Conservation (phyloP, 1,284 basidiomycete species). For the Ceraceosorus guamensis region DNA sequence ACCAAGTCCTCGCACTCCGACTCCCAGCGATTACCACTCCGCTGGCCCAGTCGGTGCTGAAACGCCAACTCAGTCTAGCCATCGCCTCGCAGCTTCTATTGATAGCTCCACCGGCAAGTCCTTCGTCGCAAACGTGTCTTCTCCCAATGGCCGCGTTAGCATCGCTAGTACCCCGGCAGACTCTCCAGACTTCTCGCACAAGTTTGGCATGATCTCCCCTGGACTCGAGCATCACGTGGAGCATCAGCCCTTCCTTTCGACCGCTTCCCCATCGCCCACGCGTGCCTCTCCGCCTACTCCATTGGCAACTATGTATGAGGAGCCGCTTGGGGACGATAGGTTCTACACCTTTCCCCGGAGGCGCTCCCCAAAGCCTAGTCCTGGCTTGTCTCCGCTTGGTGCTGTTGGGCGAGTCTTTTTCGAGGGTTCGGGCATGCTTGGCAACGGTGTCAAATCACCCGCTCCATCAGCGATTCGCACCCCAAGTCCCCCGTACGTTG, state of each 20-base stretch:
- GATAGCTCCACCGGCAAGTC: not conserved
- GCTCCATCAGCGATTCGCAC: too few species aligned
- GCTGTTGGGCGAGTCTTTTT: too few species aligned
- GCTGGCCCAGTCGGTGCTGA: conserved; percentile 19
- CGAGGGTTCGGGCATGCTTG: too few species aligned
- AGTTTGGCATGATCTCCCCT: conserved; percentile 36
- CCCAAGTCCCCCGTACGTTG: too few species aligned
- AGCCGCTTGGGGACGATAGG: too few species aligned
- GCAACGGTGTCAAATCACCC: too few species aligned
- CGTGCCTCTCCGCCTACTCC: not conserved
- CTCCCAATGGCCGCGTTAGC: conserved; percentile 12
- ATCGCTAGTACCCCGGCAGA: not conserved
- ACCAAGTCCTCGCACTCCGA: conserved; percentile 11
- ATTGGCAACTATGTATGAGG: too few species aligned
- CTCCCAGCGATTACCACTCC: conserved; percentile 17
- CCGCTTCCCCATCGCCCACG: conserved; percentile 16
- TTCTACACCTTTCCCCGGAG: too few species aligned
- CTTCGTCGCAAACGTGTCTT: conserved; percentile 14
- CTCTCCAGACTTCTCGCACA: conserved; percentile 21
- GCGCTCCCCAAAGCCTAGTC: too few species aligned
- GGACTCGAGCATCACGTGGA: conserved; percentile 29
- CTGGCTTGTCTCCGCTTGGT: too few species aligned
- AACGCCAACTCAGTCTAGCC: conserved; percentile 15
- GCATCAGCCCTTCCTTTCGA: conserved; percentile 17
- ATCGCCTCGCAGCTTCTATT: too few species aligned